A percentile compares a stretch with the other conserved stretches of the same genome.
Conservation (phyloP, 2,329 filamentous ascomycete genomes). For the Pestalotiopsis sp. region DNA sequence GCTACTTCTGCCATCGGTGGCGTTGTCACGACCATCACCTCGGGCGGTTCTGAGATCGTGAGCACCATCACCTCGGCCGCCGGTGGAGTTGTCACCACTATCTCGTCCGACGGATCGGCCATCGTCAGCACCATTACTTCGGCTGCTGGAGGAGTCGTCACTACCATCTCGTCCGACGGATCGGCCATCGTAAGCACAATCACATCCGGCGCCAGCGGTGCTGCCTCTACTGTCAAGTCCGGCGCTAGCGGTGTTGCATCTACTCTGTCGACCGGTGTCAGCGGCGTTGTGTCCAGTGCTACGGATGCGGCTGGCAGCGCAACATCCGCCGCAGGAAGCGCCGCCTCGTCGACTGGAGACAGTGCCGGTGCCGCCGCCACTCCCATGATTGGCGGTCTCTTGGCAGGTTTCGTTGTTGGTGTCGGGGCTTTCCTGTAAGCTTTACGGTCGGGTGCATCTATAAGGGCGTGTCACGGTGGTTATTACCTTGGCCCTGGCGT, state of each 20-base stretch:
- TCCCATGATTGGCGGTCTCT: constrained; percentile 5
- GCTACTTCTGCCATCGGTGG: constrained; percentile 2
- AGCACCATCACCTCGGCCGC: constrained; percentile 7
- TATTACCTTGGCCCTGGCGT: background rate
- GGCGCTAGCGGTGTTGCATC: constrained; percentile 8
- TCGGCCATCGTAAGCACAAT: constrained; percentile 4
- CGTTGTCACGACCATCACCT: constrained; percentile 5
- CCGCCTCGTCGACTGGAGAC: background rate
- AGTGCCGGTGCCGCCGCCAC: background rate
- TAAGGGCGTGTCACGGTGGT: background rate
- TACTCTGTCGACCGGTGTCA: constrained; percentile 2
- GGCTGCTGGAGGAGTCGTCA: background rate
- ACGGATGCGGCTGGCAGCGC: constrained; percentile 6
- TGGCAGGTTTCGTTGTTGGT: constrained; percentile 6
- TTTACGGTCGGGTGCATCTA: background rate
- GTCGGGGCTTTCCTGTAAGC: background rate
- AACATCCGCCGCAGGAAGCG: background rate
- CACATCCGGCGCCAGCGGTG: constrained; percentile 8
- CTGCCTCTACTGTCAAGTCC: constrained; percentile 9
- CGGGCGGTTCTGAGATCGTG: background rate
- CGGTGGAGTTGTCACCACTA: constrained; percentile 5
- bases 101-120: constrained; percentile 2
- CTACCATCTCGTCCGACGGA: constrained; percentile 6
- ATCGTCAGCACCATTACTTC: constrained; percentile 9
- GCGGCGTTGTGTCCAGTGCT: constrained; percentile 8